Evolutionary conservation across 1,284 basidiomycete genomes (phyloP), one percentile per base, ranked within the genome.

Genomic region (Puccinia horiana): DNA sequence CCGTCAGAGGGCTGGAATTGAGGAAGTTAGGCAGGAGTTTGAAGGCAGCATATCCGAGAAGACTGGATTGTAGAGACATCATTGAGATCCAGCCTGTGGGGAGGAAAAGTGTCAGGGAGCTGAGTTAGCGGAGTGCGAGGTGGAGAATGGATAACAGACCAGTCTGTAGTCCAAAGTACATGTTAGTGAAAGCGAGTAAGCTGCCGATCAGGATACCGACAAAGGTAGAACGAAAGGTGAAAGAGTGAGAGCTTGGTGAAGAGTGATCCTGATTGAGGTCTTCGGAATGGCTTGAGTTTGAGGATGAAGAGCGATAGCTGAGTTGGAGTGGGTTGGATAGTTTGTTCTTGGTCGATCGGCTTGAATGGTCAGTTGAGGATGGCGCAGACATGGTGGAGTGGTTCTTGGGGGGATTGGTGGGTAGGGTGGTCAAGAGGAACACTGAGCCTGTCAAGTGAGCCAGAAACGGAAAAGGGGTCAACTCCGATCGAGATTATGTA

Each of bases 41-140:
- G 83, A 95, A 95, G 78, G 97, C 87, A 1, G 95, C 91, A 87
- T 93, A 98, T 9, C 95, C 96, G 47, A 98, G 92, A 40, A 98
- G 89, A 81, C 78, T 26, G 94, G 81, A 67, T 69, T 83, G 76
- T 65, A 79, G 52, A 23, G 76, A 67, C 76, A 78, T 79, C 76
- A 76, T 67, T 2, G 63, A 75, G 35, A 80, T 61, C 74, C 76
- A 20, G 82, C 83, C 5, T 84, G 80, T 58, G 20, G 35, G 8
- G 18, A 20, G n/a, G 40, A 61, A 61, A 20, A 5, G 37, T 37
- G 32, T 40, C 37, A 61, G 8, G 23, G 11, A 42, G 26, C 18
- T 67, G 26, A 49, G 40, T 47, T 40, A 29, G 12, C 5, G 12
- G 12, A 67, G 32, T 52, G 63, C 12, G 49, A n/a, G 65, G 37